A percentile compares a stretch with the other conserved stretches of the same genome.
Conservation (phyloP, 1,284 basidiomycete genomes). For the Erythrobasidium hasegawianum region DNA sequence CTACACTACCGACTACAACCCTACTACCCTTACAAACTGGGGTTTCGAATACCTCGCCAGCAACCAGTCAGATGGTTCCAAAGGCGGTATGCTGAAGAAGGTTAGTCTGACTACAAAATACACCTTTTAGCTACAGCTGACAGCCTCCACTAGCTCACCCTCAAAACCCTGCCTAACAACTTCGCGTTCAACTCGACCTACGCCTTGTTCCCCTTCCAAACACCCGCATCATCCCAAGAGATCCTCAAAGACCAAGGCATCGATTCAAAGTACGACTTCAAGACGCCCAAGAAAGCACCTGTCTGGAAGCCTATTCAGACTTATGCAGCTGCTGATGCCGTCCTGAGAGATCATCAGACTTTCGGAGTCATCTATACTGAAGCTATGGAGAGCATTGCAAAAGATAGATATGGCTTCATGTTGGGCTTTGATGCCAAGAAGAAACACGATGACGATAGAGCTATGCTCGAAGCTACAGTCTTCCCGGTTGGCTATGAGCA, state of each 20-base stretch:
- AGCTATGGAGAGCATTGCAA: constrained; percentile 14
- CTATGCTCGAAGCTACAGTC: constrained; percentile 24
- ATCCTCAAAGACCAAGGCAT: constrained; percentile 55
- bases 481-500: constrained; percentile 35
- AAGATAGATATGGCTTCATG: constrained; percentile 30
- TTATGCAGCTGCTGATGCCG: constrained; percentile 1
- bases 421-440: constrained; percentile 13
- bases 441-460: constrained; percentile 14
- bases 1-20: constrained; percentile 74
- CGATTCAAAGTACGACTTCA: constrained; percentile 36
- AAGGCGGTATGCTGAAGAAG: constrained; percentile 53
- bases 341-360: constrained; percentile 20
- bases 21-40: constrained; percentile 64
- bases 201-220: constrained; percentile 81
- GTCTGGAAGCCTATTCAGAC: constrained; percentile 15
- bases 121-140: no score
- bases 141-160: constrained; percentile 53
- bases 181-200: constrained; percentile 68
- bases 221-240: constrained; percentile 52
- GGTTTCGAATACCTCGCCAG: constrained; percentile 42
- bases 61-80: constrained; percentile 37
- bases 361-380: constrained; percentile 34
- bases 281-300: constrained; percentile 14
- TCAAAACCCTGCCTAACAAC: constrained; percentile 66
- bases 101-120: no score